Percentiles rank a stretch among this genome's conserved stretches.
These are phyloP conservation scores for Martiniozyma asiatica DNA, from an alignment of 1,139 yeast species.

Conservation along the genomic window DNA sequence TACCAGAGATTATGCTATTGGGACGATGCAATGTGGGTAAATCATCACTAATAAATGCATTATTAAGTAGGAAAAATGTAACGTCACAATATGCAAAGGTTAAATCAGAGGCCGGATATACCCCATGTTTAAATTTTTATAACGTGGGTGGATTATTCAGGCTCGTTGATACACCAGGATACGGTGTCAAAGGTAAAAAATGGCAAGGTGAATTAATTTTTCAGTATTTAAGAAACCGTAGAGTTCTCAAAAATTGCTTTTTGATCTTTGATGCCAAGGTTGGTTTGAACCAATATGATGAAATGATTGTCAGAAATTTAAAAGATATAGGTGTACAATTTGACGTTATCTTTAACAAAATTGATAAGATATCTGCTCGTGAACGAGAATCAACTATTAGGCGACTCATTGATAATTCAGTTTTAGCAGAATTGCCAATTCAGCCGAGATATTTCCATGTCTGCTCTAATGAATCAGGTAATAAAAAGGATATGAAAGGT, in stretches of 20 bases:
- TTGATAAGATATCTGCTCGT: slow-evolving; percentile 34
- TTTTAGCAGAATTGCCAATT: slow-evolving; percentile 17
- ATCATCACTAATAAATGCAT: slow-evolving; percentile 56
- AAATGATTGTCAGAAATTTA: slow-evolving; percentile 37
- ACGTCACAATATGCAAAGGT: slow-evolving; percentile 18
- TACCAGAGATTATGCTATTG: slow-evolving; percentile 61
- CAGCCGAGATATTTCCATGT: slow-evolving; percentile 29
- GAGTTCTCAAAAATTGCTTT: slow-evolving; percentile 44
- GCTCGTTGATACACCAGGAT: slow-evolving; percentile 78
- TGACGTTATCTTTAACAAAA: slow-evolving; percentile 67
- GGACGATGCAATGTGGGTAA: slow-evolving; percentile 85
- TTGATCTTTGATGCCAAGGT: slow-evolving; percentile 46
- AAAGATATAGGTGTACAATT: slow-evolving; percentile 48
- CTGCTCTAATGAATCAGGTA: slow-evolving; percentile 24
- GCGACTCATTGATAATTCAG: slow-evolving; percentile 19
- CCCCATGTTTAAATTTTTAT: slow-evolving; percentile 66
- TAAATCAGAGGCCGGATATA: slow-evolving; percentile 48
- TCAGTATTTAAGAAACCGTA: slow-evolving; percentile 45
- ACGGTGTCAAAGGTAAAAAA: slow-evolving; percentile 53
- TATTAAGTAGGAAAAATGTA: slow-evolving; percentile 27
- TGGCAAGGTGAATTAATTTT: slow-evolving; percentile 59
- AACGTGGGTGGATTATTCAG: slow-evolving; percentile 52
- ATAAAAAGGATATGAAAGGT: slow-evolving; percentile 12
- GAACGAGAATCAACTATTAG: slow-evolving; percentile 15
- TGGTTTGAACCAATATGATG: slow-evolving; percentile 51